Conservation (phyloP, 2,329 filamentous ascomycete species). For the Paecilomyces formosus region DNA sequence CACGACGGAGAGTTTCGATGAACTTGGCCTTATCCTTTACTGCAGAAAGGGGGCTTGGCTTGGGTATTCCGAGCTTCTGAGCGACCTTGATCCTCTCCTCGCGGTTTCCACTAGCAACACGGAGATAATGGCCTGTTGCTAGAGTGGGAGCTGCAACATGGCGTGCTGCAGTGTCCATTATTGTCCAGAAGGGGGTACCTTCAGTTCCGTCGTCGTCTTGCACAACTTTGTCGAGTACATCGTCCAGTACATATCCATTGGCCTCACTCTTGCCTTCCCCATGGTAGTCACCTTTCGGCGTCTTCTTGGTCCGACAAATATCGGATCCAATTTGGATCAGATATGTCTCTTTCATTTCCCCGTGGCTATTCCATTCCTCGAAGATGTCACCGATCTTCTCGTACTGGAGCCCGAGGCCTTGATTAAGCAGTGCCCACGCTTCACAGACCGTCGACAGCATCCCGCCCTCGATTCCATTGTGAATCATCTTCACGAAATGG, state of each 20-base stretch:
- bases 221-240: slow-evolving; percentile 63
- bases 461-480: slow-evolving; percentile 67
- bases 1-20: slow-evolving; percentile 51
- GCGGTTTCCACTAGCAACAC: slow-evolving; percentile 56
- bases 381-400: slow-evolving; percentile 57
- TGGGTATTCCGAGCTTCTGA: slow-evolving; percentile 39
- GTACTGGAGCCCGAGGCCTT: slow-evolving; percentile 50
- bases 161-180: slow-evolving; percentile 52
- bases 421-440: slow-evolving; percentile 56
- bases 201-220: slow-evolving; percentile 61
- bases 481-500: slow-evolving; percentile 70
- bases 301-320: slow-evolving; percentile 49
- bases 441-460: slow-evolving; percentile 61
- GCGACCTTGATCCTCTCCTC: slow-evolving; percentile 47
- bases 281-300: slow-evolving; percentile 23
- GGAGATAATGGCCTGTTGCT: slow-evolving; percentile 55
- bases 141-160: slow-evolving; percentile 61
- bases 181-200: slow-evolving; percentile 60
- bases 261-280: slow-evolving; percentile 25
- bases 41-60: slow-evolving; percentile 25
- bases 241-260: slow-evolving; percentile 48
- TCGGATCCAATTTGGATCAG: slow-evolving; percentile 56
- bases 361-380: slow-evolving; percentile 51
- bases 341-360: slow-evolving; percentile 54
- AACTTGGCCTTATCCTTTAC: slow-evolving; percentile 36